Percentiles rank a stretch among this genome's conserved stretches.
phyloP scores from a whole-genome alignment of 208 protist species.

The Wallacemonas collosoma region DNA sequence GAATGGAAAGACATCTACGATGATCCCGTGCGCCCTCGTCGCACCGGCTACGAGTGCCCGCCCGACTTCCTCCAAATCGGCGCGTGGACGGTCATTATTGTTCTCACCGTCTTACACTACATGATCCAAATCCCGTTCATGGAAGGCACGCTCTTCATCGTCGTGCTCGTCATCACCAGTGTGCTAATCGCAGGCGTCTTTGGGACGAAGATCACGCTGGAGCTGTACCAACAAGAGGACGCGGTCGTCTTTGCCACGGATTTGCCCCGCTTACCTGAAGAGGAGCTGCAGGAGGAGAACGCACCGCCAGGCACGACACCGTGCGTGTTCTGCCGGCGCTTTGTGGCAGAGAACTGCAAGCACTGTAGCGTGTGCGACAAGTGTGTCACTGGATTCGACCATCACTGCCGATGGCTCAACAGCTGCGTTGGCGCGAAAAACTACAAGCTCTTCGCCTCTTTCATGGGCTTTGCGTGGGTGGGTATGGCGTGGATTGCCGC shows the following conservation, averaged over 20 bases:
- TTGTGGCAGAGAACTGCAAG: slow-evolving; percentile 71
- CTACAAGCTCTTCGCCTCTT: slow-evolving; percentile 75
- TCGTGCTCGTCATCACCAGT: slow-evolving; percentile 45
- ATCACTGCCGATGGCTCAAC: slow-evolving; percentile 94
- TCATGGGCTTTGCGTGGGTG: slow-evolving; percentile 67
- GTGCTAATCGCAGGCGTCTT: slow-evolving; percentile 40
- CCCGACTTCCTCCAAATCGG: slow-evolving; percentile 71
- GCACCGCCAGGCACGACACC: slow-evolving; percentile 51
- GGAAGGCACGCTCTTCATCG: slow-evolving; percentile 38
- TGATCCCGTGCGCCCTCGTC: slow-evolving; percentile 78
- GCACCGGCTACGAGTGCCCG: slow-evolving; percentile 76
- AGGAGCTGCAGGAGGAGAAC: slow-evolving; percentile 43
- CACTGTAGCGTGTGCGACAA: slow-evolving; percentile 92
- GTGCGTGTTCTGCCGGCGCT: slow-evolving; percentile 85
- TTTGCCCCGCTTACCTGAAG: slow-evolving; percentile 52
- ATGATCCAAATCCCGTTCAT: slow-evolving; percentile 71
- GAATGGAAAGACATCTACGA: slow-evolving; percentile 83
- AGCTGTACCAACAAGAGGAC: slow-evolving; percentile 75
- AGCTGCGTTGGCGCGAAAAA: slow-evolving; percentile 84
- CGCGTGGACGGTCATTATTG: slow-evolving; percentile 63
- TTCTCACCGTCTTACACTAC: slow-evolving; percentile 56
- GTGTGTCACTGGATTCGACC: slow-evolving; percentile 91
- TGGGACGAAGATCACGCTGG: slow-evolving; percentile 60
- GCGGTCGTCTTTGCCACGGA: slow-evolving; percentile 61
- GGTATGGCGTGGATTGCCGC: slow-evolving; percentile 63